Percentiles rank a stretch among this genome's conserved stretches.
These are phyloP conservation scores for Kurtzmaniella quercitrusa DNA, from an alignment of 1,139 yeast species.

Conservation along the genomic window DNA sequence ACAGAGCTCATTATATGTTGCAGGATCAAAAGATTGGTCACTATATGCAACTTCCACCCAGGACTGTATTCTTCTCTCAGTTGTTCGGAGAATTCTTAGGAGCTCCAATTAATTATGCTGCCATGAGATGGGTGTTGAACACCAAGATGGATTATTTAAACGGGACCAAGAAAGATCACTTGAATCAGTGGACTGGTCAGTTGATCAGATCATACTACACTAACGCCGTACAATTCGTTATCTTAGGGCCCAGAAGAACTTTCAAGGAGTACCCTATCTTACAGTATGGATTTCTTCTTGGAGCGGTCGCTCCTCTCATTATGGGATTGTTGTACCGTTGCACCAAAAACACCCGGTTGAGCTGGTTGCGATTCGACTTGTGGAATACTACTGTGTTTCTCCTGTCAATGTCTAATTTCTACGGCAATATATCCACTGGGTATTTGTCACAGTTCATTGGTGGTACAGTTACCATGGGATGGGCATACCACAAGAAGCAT, in stretches of 20 bases:
- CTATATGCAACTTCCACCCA: slow-evolving; percentile 46
- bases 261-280: slow-evolving; percentile 36
- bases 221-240: slow-evolving; percentile 47
- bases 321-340: slow-evolving; percentile 26
- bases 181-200: slow-evolving; percentile 54
- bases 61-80: slow-evolving; percentile 43
- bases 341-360: slow-evolving; percentile 5
- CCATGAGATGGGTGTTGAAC: slow-evolving; percentile 41
- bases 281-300: slow-evolving; percentile 43
- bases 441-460: slow-evolving; percentile 42
- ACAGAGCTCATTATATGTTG: slow-evolving; percentile 46
- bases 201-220: slow-evolving; percentile 36
- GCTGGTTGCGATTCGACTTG: slow-evolving; percentile 24
- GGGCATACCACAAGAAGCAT: slow-evolving; percentile 33
- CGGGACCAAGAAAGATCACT: slow-evolving; percentile 38
- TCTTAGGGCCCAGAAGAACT: slow-evolving; percentile 42
- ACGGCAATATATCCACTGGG: slow-evolving; percentile 49
- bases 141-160: slow-evolving; percentile 34
- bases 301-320: slow-evolving; percentile 32
- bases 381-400: slow-evolving; percentile 50
- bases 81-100: slow-evolving; percentile 48
- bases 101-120: slow-evolving; percentile 43
- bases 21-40: slow-evolving; percentile 47
- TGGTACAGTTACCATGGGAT: slow-evolving; percentile 44
- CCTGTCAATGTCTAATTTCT: slow-evolving; percentile 43